phyloP scores from a whole-genome alignment of 148 eudicot genomes.

The Euryodendron excelsum region DNA sequence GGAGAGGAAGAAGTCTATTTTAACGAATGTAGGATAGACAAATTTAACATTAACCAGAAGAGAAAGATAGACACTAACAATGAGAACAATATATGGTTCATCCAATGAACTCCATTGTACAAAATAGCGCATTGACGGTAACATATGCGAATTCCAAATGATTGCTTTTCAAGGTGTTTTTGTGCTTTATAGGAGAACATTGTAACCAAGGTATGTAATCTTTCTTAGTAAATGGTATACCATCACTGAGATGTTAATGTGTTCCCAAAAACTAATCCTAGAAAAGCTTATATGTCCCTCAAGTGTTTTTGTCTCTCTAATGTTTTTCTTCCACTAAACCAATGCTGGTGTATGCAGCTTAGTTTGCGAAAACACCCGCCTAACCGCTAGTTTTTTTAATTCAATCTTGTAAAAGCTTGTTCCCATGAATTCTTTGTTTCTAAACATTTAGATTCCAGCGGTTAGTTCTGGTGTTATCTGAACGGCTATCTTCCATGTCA shows the following conservation, averaged over 20 bases:
- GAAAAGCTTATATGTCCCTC: neutral
- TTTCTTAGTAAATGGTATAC: neutral
- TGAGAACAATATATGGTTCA: too few species aligned
- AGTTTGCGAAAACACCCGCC: neutral
- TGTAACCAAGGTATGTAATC: neutral
- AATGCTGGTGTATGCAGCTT: too few species aligned
- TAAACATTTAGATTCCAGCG: too few species aligned
- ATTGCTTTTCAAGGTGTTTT: neutral
- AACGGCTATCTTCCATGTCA: too few species aligned
- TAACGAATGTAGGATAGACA: too few species aligned
- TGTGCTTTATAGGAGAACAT: neutral
- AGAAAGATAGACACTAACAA: too few species aligned
- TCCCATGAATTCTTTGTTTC: neutral
- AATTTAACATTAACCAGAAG: too few species aligned
- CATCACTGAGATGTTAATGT: neutral
- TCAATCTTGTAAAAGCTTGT: neutral
- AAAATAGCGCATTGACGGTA: neutral
- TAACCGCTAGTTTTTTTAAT: neutral
- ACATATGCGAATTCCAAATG: neutral
- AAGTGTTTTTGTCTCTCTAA: neutral
- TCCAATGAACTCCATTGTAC: conserved; percentile 1
- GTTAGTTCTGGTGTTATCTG: too few species aligned
- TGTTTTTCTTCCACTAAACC: too few species aligned
- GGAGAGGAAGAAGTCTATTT: too few species aligned
- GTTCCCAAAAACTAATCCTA: neutral